Evolutionary conservation across 257 asterid genomes (phyloP).

Genomic region (Nicotiana benthamiana): DNA sequence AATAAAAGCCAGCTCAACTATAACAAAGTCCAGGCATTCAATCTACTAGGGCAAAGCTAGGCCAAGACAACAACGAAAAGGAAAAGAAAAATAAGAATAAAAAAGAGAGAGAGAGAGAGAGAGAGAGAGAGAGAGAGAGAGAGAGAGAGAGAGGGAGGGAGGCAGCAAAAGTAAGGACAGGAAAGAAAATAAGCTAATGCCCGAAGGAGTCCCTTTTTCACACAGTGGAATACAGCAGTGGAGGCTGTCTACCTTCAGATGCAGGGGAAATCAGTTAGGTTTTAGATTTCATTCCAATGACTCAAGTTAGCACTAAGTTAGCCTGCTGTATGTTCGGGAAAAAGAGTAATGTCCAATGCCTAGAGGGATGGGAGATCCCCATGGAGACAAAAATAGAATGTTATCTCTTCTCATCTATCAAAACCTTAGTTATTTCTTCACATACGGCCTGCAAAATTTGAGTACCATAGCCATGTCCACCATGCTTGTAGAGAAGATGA

Average conservation of each 20-base stretch:
- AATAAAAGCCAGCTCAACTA: background rate
- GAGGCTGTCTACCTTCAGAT: background rate
- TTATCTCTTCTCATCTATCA: too few relatives aligned
- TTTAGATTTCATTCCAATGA: background rate
- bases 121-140: background rate
- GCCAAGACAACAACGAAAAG: background rate
- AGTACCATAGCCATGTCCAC: background rate
- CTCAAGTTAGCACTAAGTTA: background rate
- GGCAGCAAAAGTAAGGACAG: background rate
- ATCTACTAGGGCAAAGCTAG: background rate
- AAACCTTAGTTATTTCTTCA: background rate
- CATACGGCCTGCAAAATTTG: background rate
- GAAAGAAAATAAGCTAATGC: background rate
- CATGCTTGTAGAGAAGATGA: background rate
- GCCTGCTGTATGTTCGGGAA: too few relatives aligned
- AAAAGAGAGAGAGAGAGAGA: too few relatives aligned
- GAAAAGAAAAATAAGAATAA: too few relatives aligned
- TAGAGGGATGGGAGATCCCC: too few relatives aligned
- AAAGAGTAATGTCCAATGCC: too few relatives aligned
- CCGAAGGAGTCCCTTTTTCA: background rate
- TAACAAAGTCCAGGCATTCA: background rate
- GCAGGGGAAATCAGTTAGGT: background rate
- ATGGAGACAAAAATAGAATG: too few relatives aligned
- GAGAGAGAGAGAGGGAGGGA: background rate
- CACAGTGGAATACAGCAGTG: background rate